Percentiles rank a stretch among this genome's conserved stretches.
Conservation (phyloP, 164 flowering plant genomes). For the Magnolia changhungtana region DNA sequence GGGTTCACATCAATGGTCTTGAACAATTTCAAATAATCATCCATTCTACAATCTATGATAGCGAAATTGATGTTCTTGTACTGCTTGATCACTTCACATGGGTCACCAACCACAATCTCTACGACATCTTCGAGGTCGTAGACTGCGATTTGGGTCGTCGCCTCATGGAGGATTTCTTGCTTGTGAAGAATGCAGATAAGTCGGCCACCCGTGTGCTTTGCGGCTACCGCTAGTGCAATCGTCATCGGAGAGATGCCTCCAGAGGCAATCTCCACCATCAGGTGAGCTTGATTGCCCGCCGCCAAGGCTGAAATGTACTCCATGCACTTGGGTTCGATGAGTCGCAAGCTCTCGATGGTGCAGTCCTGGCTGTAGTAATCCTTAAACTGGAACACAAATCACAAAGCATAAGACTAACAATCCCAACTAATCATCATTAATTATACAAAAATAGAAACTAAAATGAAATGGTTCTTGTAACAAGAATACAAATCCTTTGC, state of each 20-base stretch:
- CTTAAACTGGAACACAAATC: background rate
- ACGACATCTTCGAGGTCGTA: slow-evolving; percentile 1
- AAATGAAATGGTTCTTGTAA: background rate
- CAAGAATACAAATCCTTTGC: too few species aligned
- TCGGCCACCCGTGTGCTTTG: slow-evolving; percentile 11
- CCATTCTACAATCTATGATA: slow-evolving; percentile 3
- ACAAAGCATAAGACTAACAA: background rate
- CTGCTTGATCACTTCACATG: slow-evolving; percentile 7
- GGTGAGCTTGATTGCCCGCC: slow-evolving; percentile 12
- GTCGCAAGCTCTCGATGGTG: background rate
- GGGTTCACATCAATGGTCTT: slow-evolving; percentile 13
- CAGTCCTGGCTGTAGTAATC: background rate
- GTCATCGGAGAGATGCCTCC: slow-evolving; percentile 7
- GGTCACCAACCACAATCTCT: slow-evolving; percentile 13
- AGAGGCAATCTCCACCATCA: slow-evolving; percentile 8
- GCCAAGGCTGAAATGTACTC: slow-evolving; percentile 16
- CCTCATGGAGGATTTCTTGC: background rate
- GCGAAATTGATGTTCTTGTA: slow-evolving; percentile 11
- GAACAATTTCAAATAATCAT: background rate
- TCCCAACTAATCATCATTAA: too few species aligned
- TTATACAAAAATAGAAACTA: background rate
- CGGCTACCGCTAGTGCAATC: slow-evolving; percentile 9
- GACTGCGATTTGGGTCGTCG: background rate
- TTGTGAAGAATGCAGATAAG: slow-evolving; percentile 8
- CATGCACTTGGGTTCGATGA: slow-evolving; percentile 4